Percentiles rank a stretch among this genome's conserved stretches.
Conservation (phyloP, 2,329 filamentous ascomycete genomes). For the Proliferodiscus dingleyae region DNA sequence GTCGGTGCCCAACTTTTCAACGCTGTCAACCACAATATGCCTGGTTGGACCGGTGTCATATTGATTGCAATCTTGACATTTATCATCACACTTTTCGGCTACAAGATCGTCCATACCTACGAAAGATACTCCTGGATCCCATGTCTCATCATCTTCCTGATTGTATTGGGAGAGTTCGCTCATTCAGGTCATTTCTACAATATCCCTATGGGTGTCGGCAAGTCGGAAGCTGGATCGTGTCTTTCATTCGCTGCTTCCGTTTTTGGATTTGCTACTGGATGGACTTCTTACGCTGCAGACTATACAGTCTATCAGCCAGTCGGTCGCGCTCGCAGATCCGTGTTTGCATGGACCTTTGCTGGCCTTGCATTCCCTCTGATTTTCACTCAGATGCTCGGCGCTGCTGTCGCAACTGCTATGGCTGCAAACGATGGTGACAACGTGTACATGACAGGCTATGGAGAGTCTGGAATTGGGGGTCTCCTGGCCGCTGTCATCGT, state of each 20-base stretch:
- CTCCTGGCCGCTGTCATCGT: conserved; percentile 62
- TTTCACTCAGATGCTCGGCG: conserved; percentile 70
- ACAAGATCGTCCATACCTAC: conserved; percentile 72
- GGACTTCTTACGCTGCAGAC: conserved; percentile 71
- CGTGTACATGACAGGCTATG: conserved; percentile 52
- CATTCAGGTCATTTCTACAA: conserved; percentile 61
- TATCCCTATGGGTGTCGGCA: conserved; percentile 53
- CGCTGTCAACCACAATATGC: conserved; percentile 64
- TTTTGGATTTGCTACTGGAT: conserved; percentile 66
- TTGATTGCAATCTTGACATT: conserved; percentile 67
- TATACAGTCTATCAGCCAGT: conserved; percentile 76
- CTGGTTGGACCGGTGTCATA: conserved; percentile 69
- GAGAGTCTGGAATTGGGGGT: conserved; percentile 56
- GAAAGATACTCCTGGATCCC: conserved; percentile 74
- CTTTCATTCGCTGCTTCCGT: conserved; percentile 64
- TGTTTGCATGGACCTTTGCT: conserved; percentile 65
- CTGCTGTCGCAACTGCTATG: conserved; percentile 64
- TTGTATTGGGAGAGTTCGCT: conserved; percentile 64
- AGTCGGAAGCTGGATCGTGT: conserved; percentile 53
- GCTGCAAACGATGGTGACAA: conserved; percentile 47
- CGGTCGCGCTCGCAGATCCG: conserved; percentile 50
- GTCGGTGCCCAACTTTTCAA: conserved; percentile 74
- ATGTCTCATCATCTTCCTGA: conserved; percentile 66
- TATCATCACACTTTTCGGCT: conserved; percentile 67
- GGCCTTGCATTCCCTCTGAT: conserved; percentile 68